A percentile compares a stretch with the other conserved stretches of the same genome.
Evolutionary conservation across 176 grass and related monocot genomes (phyloP).

Genomic region (sorghum (Sorghum bicolor)): Sorghum_bicolor_NCBIv3 NC_012872.2:44928001-44928500

Average conservation of each 20-base stretch:
- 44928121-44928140: constrained; percentile 22
- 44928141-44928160: neutral
- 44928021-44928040: neutral
- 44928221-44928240: constrained; percentile 21
- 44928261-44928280: neutral
- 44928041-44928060: constrained; percentile 19
- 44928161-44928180: neutral
- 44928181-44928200: neutral
- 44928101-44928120: constrained; percentile 21
- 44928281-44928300: neutral
- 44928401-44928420: constrained; percentile 41
- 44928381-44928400: constrained; percentile 40
- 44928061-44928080: constrained; percentile 38
- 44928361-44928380: constrained; percentile 27
- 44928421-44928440: constrained; percentile 41
- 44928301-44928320: neutral
- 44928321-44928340: neutral
- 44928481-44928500: constrained; percentile 40
- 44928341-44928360: neutral
- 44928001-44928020: neutral
- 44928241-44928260: neutral
- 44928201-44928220: neutral
- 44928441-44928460: constrained; percentile 58
- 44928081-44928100: neutral
- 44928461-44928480: constrained; percentile 61